Base-by-base conservation (phyloP, 306 rosid genomes). In the Malus sylvestris region DNA sequence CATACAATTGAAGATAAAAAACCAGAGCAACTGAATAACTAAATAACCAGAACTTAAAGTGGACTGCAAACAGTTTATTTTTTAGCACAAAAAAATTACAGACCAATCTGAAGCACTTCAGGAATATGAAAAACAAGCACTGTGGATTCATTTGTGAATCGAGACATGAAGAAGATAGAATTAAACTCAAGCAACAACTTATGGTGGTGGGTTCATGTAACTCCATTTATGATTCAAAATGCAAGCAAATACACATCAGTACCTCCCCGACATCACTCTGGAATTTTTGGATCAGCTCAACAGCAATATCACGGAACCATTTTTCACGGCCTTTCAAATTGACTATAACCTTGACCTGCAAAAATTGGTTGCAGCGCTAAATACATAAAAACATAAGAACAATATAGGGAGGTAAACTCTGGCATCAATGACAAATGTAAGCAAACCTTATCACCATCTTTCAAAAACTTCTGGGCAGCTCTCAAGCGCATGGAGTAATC, bases 281-380 rank as follows among this genome's bases (percentile, higher is more conserved):
- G 72, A 96, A 96, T 38, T 98, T 93, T 86, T 49, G 91, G 83
- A 96, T 70, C 72, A 96, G 97, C 89, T 82, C 94, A 19, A 92
- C 86, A n/a, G 99, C 99, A 10, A 76, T 89, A 82, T 96, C 93
- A 75, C 96, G 91, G 86, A 96, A 96, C 79, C 91, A 98, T 45
- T 93, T 92, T 86, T 96, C 93, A 75, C 99, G 98, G 55, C 99
- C 99, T 83, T 96, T 96, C 78, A 96, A 88, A 89, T 89, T 89
- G 81, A 96, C 98, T 46, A 96, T 89, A 81, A 96, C 67, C 88
- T 96, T 96, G 72, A 96, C 99, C 99, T 96, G 82, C 87, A 84
- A 22, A 77, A 75, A 67, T 70, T 80, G 67, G 80, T 77, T 71
- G 49, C 72, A 73, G 67, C 84, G 79, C 55, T 84, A 72, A 78